phyloP scores from a whole-genome alignment of 1,284 basidiomycete species.

The Neolentinus lepideus region DNA sequence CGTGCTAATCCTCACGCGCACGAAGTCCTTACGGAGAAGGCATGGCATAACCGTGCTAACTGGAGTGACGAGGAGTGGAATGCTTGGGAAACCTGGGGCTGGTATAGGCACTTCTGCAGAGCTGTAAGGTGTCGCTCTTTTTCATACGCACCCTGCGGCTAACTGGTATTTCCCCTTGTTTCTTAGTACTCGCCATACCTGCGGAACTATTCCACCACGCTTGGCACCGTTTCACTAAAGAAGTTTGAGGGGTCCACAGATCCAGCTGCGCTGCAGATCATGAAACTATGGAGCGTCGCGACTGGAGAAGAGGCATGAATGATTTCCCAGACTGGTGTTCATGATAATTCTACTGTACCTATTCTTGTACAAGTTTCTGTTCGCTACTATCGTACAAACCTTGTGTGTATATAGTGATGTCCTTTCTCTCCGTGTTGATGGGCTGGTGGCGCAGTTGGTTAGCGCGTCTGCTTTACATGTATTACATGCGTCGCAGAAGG shows the following conservation, averaged over 20 bases:
- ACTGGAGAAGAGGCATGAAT: slow-evolving; percentile 41
- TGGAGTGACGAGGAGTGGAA: slow-evolving; percentile 73
- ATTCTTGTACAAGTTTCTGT: too few species aligned
- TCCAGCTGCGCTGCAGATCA: slow-evolving; percentile 49
- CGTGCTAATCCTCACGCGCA: slow-evolving; percentile 38
- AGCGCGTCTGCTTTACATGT: neutral
- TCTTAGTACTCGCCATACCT: slow-evolving; percentile 69
- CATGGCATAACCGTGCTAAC: slow-evolving; percentile 61
- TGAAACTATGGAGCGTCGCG: slow-evolving; percentile 63
- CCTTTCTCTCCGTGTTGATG: neutral
- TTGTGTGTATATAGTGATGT: too few species aligned
- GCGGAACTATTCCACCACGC: slow-evolving; percentile 58
- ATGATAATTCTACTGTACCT: too few species aligned
- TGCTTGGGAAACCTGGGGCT: slow-evolving; percentile 80
- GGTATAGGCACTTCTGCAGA: slow-evolving; percentile 82
- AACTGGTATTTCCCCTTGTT: neutral
- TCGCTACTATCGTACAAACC: too few species aligned
- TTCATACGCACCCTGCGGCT: neutral
- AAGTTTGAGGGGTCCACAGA: slow-evolving; percentile 49
- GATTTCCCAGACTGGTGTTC: too few species aligned
- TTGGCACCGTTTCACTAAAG: slow-evolving; percentile 57
- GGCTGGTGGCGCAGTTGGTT: neutral
- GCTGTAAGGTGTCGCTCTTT: slow-evolving; percentile 39
- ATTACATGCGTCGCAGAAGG: neutral
- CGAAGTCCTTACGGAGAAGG: slow-evolving; percentile 46